Evolutionary conservation across 2,329 filamentous ascomycete species (phyloP).

Genomic region (Cryphonectria parasitica): DNA sequence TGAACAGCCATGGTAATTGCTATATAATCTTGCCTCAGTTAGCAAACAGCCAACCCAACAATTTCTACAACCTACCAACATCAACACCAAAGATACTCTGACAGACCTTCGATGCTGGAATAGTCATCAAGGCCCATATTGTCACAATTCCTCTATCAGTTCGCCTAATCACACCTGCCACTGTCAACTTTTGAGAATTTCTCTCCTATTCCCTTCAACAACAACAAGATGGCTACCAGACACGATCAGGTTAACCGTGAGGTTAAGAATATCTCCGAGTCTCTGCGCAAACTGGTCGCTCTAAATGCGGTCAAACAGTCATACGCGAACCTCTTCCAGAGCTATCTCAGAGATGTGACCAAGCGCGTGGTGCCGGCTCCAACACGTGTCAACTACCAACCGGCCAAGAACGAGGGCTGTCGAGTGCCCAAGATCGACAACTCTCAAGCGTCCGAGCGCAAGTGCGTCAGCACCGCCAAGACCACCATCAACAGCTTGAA

Average conservation of each 20-base stretch:
- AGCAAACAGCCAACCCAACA: not conserved
- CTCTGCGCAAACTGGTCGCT: conserved; percentile 1
- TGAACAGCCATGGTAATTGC: not conserved
- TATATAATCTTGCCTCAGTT: not conserved
- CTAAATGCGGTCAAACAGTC: not conserved
- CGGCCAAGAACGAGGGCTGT: not conserved
- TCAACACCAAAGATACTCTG: not conserved
- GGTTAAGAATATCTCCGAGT: not conserved
- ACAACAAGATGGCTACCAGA: not conserved
- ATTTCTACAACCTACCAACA: not conserved
- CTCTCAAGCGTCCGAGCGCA: not conserved
- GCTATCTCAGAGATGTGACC: not conserved
- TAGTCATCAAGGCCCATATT: not conserved
- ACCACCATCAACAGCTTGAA: not conserved
- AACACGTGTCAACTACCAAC: not conserved
- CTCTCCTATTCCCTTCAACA: not conserved
- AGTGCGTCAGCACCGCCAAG: not conserved
- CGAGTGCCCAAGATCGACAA: no score
- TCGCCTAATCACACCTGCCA: not conserved
- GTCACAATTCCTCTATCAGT: not conserved
- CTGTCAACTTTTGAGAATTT: not conserved
- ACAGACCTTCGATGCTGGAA: not conserved
- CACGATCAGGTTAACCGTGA: not conserved
- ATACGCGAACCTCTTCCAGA: not conserved
- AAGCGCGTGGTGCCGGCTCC: not conserved